Base-by-base conservation (phyloP, 495 filamentous ascomycete species). In the Daldinia decipiens region DNA sequence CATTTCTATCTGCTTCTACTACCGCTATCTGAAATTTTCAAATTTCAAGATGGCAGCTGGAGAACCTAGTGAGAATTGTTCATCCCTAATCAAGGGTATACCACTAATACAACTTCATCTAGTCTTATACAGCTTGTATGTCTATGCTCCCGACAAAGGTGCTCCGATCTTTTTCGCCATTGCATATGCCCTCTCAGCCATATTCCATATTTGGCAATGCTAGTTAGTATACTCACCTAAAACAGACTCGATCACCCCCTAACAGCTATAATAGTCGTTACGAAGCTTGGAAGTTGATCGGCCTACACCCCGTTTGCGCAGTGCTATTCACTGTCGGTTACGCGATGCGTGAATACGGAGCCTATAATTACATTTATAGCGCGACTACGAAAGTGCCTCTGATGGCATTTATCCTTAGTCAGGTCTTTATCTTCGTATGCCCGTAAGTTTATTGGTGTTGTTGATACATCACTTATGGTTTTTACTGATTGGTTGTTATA, bases 361-460 rank as follows among this genome's bases (percentile, higher is more conserved):
- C 78, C 0, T 78, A 72, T 54, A 74, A 81, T 67, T 81, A 78
- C 62, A 43, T 74, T n/a, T 79, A 74, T 65, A 69, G 36, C 50
- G 15, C 31, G 7, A 57, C 19, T 5, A 71, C 70, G 59, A 32
- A 77, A 45, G 32, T 66, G 5, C 54, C 68, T 26, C 43, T 73
- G 51, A 63, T 74, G 19, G 21, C 36, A 5, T 79, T 52, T 57
- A 70, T 79, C 53, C 15, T 77, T 6, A 81, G 77, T 67, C 74
- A 75, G 27, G 67, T 79, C 0, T 71, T 74, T 21, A 80, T 80
- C 21, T 77, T 72, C 52, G 26, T 80, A 27, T 77, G 70, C 45
- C 79, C 78, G 79, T 80, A 51, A 68, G 78, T 73, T 4, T 17
- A 40, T 31, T 12, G 2, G 19, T 15, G 9, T 21, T 19, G 0